phyloP scores from a whole-genome alignment of 129 eudicot species.

The Flaveria linearis region DNA sequence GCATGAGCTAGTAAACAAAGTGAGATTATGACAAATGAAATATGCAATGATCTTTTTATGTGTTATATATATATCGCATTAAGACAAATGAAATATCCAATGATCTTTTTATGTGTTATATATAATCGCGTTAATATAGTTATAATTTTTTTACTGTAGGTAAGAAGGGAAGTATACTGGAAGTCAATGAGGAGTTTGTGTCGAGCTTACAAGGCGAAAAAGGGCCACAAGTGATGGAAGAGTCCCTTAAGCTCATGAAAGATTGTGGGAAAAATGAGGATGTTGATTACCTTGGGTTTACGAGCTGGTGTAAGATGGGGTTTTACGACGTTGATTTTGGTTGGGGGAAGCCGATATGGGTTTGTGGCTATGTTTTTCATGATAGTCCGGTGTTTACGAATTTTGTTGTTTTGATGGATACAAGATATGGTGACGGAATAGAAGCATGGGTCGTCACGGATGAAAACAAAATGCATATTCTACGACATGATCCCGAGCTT shows the following conservation, averaged over 20 bases:
- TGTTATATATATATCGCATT: no score
- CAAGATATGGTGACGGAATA: constrained; percentile 25
- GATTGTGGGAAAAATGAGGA: not conserved
- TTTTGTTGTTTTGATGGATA: constrained; percentile 11
- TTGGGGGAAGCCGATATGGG: constrained; percentile 49
- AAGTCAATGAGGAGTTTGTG: not conserved
- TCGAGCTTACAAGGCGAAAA: constrained; percentile 3
- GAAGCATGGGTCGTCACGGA: constrained; percentile 37
- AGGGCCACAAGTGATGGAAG: not conserved
- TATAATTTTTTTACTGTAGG: not conserved
- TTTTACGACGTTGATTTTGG: constrained; percentile 44
- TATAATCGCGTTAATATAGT: not conserved
- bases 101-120: no score
- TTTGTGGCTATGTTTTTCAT: not conserved
- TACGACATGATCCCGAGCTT: constrained; percentile 25
- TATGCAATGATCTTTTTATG: no score
- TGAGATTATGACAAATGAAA: not conserved
- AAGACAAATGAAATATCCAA: not conserved
- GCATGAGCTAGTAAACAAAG: not conserved
- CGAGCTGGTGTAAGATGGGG: constrained; percentile 40
- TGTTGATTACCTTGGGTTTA: not conserved
- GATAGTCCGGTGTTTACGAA: not conserved
- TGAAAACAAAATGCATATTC: constrained; percentile 21
- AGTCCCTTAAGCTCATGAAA: not conserved
- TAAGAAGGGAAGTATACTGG: constrained; percentile 8